These are phyloP conservation scores for Raddia guianensis DNA, from an alignment of 176 grass and related monocot genomes.

Conservation along the genomic window DNA sequence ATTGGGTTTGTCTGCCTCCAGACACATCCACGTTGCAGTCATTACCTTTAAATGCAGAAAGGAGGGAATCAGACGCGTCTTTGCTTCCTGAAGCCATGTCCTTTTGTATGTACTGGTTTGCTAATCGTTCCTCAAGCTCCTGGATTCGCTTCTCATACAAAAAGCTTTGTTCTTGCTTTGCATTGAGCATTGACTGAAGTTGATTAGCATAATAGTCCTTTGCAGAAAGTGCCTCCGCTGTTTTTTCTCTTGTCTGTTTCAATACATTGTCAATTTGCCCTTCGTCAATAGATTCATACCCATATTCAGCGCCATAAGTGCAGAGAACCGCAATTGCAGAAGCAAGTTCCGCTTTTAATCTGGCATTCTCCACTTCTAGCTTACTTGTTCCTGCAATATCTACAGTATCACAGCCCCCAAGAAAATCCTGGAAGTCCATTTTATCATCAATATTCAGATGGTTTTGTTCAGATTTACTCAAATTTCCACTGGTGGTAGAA, in stretches of 20 bases:
- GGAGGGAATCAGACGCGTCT: constrained; percentile 53
- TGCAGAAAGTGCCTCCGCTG: constrained; percentile 65
- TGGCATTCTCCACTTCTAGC: constrained; percentile 93
- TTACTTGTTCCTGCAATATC: constrained; percentile 89
- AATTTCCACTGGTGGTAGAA: constrained; percentile 43
- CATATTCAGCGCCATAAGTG: constrained; percentile 60
- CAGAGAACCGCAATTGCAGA: constrained; percentile 81
- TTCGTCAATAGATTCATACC: constrained; percentile 69
- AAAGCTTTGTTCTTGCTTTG: constrained; percentile 65
- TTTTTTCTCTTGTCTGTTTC: constrained; percentile 69
- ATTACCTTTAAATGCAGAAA: constrained; percentile 62
- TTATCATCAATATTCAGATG: constrained; percentile 55
- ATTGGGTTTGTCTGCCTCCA: constrained; percentile 56
- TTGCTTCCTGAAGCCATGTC: constrained; percentile 66
- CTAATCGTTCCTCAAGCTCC: constrained; percentile 80
- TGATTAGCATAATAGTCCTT: constrained; percentile 84
- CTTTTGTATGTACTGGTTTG: constrained; percentile 73
- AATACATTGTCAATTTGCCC: constrained; percentile 60
- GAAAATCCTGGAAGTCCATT: constrained; percentile 64
- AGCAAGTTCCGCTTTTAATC: constrained; percentile 93
- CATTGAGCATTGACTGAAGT: constrained; percentile 64
- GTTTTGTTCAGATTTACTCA: constrained; percentile 59
- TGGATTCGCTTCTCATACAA: constrained; percentile 89
- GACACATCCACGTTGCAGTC: constrained; percentile 54
- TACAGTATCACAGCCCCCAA: constrained; percentile 59